Base-by-base conservation (phyloP, 1,284 basidiomycete genomes). In the Trichosporon asahii region DNA sequence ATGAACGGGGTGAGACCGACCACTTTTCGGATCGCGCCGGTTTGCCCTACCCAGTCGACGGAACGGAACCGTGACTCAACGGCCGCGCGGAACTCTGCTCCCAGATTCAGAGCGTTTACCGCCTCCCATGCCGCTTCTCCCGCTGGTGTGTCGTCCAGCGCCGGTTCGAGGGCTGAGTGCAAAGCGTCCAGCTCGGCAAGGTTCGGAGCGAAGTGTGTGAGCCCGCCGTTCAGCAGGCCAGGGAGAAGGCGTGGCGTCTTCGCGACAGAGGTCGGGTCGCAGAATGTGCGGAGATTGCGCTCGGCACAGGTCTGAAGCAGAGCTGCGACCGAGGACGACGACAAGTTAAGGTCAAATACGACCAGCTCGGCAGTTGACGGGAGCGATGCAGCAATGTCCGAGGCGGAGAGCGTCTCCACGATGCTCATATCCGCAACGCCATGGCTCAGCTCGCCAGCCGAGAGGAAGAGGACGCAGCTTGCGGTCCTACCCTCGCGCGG, bases 341-440 rank as follows among this genome's bases (percentile, higher is more conserved):
- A 86, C 64, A 94, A 80, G 81, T 98, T 98, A 0, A 89, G 93
- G 78, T 98, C 96, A 31, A 97, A 81, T 1, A 89, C 91, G 18
- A 97, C 86, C 18, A 96, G 76, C 23, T 37, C 35, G 74, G 77
- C 0, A 93, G 91, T 2, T 21, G 57, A 27, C 8, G 57, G 57
- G 9, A 61, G 57, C 2, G 57, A 29, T 5, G 15, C 29, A 18
- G 27, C 27, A 11, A 61, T 33, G 57, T 61, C 57, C 7, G 29
- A 8, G 3, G 57, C 57, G 4, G 57, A 18, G 7, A 93, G 78
- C 1, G 83, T 78, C 66, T 88, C 85, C 8, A 89, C 88, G 53
- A 94, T 90, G 49, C 86, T 88, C 92, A 98, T 98, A 80, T 98
- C 95, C 5, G 95, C 94, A 5, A 98, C 89, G 6, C 97, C 97